Conservation (phyloP, 208 protist genomes). For the Porcisia deanei region DNA sequence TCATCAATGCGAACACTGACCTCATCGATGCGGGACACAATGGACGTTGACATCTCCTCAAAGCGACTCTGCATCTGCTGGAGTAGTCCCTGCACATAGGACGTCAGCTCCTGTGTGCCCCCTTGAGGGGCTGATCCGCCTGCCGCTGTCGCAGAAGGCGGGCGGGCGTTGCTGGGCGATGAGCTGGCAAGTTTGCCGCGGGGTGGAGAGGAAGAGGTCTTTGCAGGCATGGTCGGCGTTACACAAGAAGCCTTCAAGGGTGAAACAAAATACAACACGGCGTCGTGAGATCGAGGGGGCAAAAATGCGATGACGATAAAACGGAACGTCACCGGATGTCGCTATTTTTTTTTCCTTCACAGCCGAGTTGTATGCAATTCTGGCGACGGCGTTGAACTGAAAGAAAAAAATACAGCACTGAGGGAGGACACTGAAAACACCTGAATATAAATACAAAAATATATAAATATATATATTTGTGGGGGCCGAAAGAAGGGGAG, state of each 20-base stretch:
- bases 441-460: constrained; percentile 4
- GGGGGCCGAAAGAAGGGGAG: background rate
- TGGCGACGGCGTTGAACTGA: background rate
- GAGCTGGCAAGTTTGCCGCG: too few species aligned
- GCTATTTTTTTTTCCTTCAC: too few species aligned
- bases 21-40: constrained; percentile 94
- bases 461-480: constrained; percentile 12
- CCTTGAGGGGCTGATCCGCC: constrained; percentile 12
- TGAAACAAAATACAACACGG: too few species aligned
- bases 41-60: constrained; percentile 94
- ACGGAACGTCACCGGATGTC: too few species aligned
- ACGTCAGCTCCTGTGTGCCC: constrained; percentile 90
- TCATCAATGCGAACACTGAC: constrained; percentile 94
- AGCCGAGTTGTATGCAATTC: too few species aligned
- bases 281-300: too few species aligned
- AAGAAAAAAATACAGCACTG: background rate
- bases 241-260: too few species aligned
- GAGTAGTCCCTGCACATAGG: constrained; percentile 94
- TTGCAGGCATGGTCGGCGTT: constrained; percentile 27
- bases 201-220: constrained; percentile 14
- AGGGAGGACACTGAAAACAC: background rate
- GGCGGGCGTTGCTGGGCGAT: background rate
- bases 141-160: background rate
- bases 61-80: constrained; percentile 96
- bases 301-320: too few species aligned